These are phyloP conservation scores for Marchantia paleacea DNA, from an alignment of 225 moss, liverwort and hornwort genomes.

Conservation along the genomic window DNA sequence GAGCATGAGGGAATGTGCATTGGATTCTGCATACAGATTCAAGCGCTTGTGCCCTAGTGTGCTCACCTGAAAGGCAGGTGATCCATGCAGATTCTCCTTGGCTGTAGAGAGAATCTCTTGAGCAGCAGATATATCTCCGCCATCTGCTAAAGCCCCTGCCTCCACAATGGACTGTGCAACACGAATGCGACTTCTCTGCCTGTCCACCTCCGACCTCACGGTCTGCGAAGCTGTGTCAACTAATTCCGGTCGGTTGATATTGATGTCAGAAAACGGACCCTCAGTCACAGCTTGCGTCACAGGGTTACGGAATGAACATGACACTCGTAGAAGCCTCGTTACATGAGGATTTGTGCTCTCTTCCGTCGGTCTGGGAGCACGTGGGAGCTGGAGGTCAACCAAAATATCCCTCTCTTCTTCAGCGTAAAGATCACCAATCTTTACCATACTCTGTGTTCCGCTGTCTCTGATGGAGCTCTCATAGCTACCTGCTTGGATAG, in stretches of 20 bases:
- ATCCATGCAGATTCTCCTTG: constrained; percentile 29
- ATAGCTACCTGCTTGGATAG: constrained; percentile 46
- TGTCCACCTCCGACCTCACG: constrained; percentile 46
- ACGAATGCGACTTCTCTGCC: constrained; percentile 41
- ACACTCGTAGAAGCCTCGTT: constrained; percentile 24
- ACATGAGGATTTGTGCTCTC: background rate
- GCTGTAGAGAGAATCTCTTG: constrained; percentile 32
- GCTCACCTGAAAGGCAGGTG: constrained; percentile 45
- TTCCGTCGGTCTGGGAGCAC: background rate
- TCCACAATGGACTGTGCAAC: constrained; percentile 42
- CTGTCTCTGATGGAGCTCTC: constrained; percentile 23
- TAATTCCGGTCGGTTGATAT: constrained; percentile 27
- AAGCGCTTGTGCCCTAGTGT: background rate
- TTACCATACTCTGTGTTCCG: constrained; percentile 31
- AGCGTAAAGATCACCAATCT: constrained; percentile 48
- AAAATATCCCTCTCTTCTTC: constrained; percentile 49
- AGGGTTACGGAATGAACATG: constrained; percentile 42
- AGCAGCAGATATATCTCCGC: constrained; percentile 41
- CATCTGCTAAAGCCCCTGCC: constrained; percentile 42
- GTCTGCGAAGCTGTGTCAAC: constrained; percentile 23
- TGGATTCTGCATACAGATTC: background rate
- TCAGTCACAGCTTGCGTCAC: constrained; percentile 23
- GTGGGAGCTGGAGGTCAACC: constrained; percentile 40
- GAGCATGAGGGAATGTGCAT: too few species aligned
- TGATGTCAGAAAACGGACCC: constrained; percentile 21